Conservation (phyloP, 2,329 filamentous ascomycete genomes). For the Dactylellina parvicollis region DNA sequence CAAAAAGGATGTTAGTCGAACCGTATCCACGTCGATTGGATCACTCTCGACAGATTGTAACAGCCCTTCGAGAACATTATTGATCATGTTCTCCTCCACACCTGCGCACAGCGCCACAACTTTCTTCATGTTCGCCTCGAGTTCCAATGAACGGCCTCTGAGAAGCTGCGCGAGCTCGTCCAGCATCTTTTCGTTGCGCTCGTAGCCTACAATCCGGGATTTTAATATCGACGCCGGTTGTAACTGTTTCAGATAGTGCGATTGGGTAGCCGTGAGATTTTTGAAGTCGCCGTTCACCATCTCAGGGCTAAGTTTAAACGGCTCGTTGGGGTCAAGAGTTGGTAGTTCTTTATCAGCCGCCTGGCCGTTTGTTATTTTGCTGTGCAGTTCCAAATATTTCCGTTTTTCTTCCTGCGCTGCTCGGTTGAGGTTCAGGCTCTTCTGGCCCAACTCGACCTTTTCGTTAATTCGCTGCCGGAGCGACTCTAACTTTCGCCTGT, state of each 20-base stretch:
- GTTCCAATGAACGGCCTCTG: conserved; percentile 80
- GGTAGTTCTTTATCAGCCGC: conserved; percentile 12
- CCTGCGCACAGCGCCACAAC: conserved; percentile 88
- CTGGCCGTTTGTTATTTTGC: conserved; percentile 55
- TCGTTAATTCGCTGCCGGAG: conserved; percentile 74
- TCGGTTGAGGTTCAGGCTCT: conserved; percentile 77
- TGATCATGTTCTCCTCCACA: conserved; percentile 80
- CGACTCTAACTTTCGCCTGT: conserved; percentile 76
- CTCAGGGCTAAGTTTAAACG: conserved; percentile 57
- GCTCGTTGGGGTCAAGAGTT: conserved; percentile 41
- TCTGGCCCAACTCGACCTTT: conserved; percentile 72
- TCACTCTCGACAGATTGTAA: conserved; percentile 92
- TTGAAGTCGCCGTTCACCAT: conserved; percentile 63
- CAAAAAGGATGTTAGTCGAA: conserved; percentile 79
- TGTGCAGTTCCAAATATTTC: conserved; percentile 61
- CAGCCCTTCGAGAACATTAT: conserved; percentile 79
- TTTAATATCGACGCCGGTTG: conserved; percentile 72
- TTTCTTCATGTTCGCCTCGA: conserved; percentile 86
- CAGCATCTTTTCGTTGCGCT: conserved; percentile 73
- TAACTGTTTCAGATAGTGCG: conserved; percentile 65
- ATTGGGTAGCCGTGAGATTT: conserved; percentile 62
- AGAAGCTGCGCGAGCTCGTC: conserved; percentile 75
- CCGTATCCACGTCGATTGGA: conserved; percentile 77
- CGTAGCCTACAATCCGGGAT: conserved; percentile 76
- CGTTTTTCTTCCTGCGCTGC: conserved; percentile 76